Evolutionary conservation across 2,329 filamentous ascomycete species (phyloP).

Genomic region (Trichophyton mentagrophytes): DNA sequence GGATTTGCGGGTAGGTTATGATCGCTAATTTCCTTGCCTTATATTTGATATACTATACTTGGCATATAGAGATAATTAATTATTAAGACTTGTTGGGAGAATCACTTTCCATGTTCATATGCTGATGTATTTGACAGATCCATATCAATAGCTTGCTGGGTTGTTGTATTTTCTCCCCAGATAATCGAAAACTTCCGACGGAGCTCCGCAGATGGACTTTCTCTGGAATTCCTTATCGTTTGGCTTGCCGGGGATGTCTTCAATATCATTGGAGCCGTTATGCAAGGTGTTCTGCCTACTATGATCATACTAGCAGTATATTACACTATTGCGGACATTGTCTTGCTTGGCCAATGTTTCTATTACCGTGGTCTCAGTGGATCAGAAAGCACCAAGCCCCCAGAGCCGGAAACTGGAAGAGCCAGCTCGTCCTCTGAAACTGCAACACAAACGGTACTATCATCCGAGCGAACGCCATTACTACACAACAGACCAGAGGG

Average conservation of each 20-base stretch:
- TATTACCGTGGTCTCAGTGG: conserved; percentile 74
- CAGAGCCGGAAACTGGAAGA: not conserved
- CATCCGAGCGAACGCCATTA: conserved; percentile 16
- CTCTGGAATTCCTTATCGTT: conserved; percentile 79
- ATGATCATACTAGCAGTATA: conserved; percentile 94
- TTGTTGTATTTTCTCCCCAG: conserved; percentile 93
- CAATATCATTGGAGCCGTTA: conserved; percentile 83
- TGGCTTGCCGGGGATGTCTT: conserved; percentile 94
- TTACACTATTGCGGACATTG: conserved; percentile 83
- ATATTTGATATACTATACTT: not conserved
- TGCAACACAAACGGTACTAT: not conserved
- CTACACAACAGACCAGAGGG: conserved; percentile 7
- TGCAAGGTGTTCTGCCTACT: conserved; percentile 84
- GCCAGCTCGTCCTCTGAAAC: not conserved
- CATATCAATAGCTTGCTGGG: conserved; percentile 94
- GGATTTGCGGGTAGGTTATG: conserved; percentile 62
- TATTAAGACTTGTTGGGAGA: conserved; percentile 1
- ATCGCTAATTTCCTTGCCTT: not conserved
- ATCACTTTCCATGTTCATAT: not conserved
- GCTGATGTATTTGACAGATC: conserved; percentile 43
- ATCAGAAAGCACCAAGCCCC: conserved; percentile 14
- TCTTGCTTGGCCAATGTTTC: conserved; percentile 79
- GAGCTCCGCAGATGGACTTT: conserved; percentile 73
- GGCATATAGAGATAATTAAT: too few species aligned
- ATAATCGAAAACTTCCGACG: conserved; percentile 91